phyloP scores from a whole-genome alignment of 768 basidiomycete species.

The Punctularia strigosozonata region DNA sequence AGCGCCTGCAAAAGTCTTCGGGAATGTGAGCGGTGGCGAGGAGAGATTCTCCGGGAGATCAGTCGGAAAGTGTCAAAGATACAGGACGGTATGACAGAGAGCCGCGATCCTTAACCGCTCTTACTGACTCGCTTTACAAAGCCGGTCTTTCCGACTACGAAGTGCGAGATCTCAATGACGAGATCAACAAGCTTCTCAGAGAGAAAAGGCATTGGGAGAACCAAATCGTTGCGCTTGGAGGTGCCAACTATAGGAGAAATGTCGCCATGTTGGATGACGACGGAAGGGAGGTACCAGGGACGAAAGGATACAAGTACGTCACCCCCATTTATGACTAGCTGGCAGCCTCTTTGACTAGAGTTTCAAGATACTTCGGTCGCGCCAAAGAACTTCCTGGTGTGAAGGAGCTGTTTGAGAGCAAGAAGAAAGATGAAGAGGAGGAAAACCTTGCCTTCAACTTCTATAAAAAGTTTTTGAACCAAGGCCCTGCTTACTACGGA shows the following conservation, averaged over 20 bases:
- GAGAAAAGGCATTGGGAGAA: slow-evolving; percentile 98
- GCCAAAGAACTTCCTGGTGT: slow-evolving; percentile 95
- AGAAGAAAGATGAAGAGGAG: slow-evolving; percentile 81
- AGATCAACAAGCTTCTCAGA: slow-evolving; percentile 90
- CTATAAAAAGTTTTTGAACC: slow-evolving; percentile 83
- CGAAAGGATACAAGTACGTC: slow-evolving; percentile 88
- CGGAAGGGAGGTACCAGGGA: slow-evolving; percentile 92
- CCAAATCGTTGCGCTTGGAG: slow-evolving; percentile 91
- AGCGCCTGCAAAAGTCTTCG: slow-evolving; percentile 82
- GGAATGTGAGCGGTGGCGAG: slow-evolving; percentile 93
- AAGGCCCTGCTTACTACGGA: slow-evolving; percentile 84
- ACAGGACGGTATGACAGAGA: slow-evolving; percentile 65
- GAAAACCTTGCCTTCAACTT: slow-evolving; percentile 65
- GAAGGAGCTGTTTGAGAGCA: slow-evolving; percentile 83
- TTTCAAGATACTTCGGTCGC: slow-evolving; percentile 82
- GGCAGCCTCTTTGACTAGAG: too few relatives aligned
- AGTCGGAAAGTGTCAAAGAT: slow-evolving; percentile 97
- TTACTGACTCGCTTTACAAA: slow-evolving; percentile 18
- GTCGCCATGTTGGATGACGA: slow-evolving; percentile 92
- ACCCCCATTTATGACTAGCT: slow-evolving; percentile 1
- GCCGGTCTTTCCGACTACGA: slow-evolving; percentile 93
- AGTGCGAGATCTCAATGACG: slow-evolving; percentile 91
- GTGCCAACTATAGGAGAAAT: slow-evolving; percentile 91
- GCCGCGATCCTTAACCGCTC: not conserved
- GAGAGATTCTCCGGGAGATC: slow-evolving; percentile 90